These are phyloP conservation scores for Themeda triandra DNA, from an alignment of 176 grass and related monocot genomes.

Conservation along the genomic window DNA sequence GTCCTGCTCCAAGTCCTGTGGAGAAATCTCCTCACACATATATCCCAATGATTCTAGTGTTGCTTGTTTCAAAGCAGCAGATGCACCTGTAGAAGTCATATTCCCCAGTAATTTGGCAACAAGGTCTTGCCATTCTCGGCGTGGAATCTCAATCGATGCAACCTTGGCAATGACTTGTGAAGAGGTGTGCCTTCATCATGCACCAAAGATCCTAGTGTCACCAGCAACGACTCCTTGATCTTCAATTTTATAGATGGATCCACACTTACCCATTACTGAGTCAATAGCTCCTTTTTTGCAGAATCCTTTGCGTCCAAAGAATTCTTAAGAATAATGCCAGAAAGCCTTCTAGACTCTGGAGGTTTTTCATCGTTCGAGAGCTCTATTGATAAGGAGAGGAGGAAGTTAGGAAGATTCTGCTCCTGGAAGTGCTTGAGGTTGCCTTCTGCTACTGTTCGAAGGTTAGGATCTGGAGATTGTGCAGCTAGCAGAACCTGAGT, in stretches of 20 bases:
- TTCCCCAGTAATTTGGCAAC: too few relatives aligned
- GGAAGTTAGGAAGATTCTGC: constrained; percentile 81
- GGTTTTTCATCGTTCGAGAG: constrained; percentile 66
- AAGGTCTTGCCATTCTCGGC: too few relatives aligned
- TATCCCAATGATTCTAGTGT: constrained; percentile 67
- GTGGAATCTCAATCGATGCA: too few relatives aligned
- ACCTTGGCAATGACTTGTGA: too few relatives aligned
- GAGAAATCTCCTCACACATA: constrained; percentile 89
- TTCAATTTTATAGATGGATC: constrained; percentile 61
- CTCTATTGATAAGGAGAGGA: constrained; percentile 73
- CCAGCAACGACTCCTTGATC: constrained; percentile 88
- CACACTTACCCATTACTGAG: constrained; percentile 63
- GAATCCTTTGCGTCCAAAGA: constrained; percentile 76
- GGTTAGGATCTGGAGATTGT: constrained; percentile 69
- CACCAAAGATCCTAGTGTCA: constrained; percentile 58
- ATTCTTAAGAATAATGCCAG: constrained; percentile 86
- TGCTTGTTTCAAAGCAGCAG: too few relatives aligned
- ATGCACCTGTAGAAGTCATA: too few relatives aligned
- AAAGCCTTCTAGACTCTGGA: constrained; percentile 75
- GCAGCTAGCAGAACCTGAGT: constrained; percentile 68
- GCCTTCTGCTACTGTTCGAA: constrained; percentile 57
- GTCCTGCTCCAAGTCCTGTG: constrained; percentile 71
- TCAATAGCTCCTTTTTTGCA: constrained; percentile 56
- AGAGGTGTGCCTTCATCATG: too few relatives aligned
- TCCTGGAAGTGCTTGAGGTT: constrained; percentile 89